Evolutionary conservation across 2,329 filamentous ascomycete species (phyloP), one percentile per base, ranked within the genome.

Genomic region (Lomentospora prolificans): DNA sequence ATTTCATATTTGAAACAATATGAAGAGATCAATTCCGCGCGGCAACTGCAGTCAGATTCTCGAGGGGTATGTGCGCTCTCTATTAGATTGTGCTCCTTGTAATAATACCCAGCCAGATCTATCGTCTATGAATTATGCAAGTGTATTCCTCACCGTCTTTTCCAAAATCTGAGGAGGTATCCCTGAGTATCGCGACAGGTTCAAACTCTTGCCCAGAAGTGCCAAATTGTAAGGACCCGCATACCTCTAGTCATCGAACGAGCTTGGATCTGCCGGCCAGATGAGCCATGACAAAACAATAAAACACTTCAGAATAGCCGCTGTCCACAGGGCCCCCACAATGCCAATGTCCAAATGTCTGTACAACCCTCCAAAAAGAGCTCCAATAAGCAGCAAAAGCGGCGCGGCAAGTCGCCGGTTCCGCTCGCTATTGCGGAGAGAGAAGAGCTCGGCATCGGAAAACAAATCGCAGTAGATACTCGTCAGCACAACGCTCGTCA

Each of bases 381-480:
- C 79, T 0, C 79, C 79, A 1, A 70, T 19, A 1, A 82, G 64
- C 2, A 81, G 68, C 50, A 79, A 61, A 2, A 75, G 52, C 2
- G 78, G 78, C 1, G 79, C 79, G 0, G 68, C 75, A 2, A 75
- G 64, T 48, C 79, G 67, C 19, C 76, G 71, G 60, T 81, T 80
- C 30, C 78, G 66, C 64, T 80, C 77, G 4, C 66, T 66, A 57
- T 81, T 81, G 41, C 65, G 59, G 7, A 64, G 51, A 1, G 67
- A 66, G 33, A 81, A 76, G 3, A 81, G 62, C 24, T 75, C 67
- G 30, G 71, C 69, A 57, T 90, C 86, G 1, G 84, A 86, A 61
- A 89, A 89, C 19, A 92, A 65, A 66, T 92, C 89, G 65, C 87
- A 90, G 71, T 91, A 92, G 59, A 89, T 84, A 65, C 86, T 90